Base-by-base conservation (phyloP, 108 stramenopile genomes). In the Cyclotella distinguenda region DNA sequence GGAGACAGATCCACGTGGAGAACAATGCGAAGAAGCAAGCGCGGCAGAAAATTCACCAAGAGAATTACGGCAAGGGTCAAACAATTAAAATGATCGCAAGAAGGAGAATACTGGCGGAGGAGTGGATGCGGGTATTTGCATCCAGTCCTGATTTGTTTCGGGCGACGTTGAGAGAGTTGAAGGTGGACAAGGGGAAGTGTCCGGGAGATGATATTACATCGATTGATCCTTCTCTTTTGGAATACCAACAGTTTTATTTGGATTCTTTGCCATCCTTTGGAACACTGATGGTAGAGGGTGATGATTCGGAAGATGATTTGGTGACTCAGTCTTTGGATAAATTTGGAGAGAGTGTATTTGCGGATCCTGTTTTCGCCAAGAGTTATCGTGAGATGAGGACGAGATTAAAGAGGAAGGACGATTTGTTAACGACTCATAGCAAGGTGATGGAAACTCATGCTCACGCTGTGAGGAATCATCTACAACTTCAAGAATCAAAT, bases 241-340 rank as follows among this genome's bases (percentile, higher is more conserved):
- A 85, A 55, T 82, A 86, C 60, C 68, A 55, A 36, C 61, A 80
- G 50, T 44, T 82, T 33, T 86, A 86, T 40, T 59, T 74, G 56
- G 84, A 80, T 22, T 70, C 72, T 28, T 72, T 84, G 51, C 47
- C 67, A n/a, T 68, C 70, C 23, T 86, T 81, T 68, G 39, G 58
- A 39, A 43, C 23, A 16, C 31, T 54, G 18, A 31, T 75, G 34
- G 8, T 52, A 18, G 56, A 68, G 23, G 38, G 51, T 22, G 63
- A 66, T 47, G 11, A 75, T 6, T 18, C 21, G 6, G 31, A 62
- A 28, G 23, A 56, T 25, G 28, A 44, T 70, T 13, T 33, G 15
- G 28, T 1, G 3, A n/a, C 58, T 0, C 0, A 26, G 5, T 31
- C 44, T n/a, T 39, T 80, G 35, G 64, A 79, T 39, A 12, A 65